Evolutionary conservation across 805 yeast species (phyloP), one percentile per base, ranked within the genome.

Genomic region (Zygotorulaspora danielsina): DNA sequence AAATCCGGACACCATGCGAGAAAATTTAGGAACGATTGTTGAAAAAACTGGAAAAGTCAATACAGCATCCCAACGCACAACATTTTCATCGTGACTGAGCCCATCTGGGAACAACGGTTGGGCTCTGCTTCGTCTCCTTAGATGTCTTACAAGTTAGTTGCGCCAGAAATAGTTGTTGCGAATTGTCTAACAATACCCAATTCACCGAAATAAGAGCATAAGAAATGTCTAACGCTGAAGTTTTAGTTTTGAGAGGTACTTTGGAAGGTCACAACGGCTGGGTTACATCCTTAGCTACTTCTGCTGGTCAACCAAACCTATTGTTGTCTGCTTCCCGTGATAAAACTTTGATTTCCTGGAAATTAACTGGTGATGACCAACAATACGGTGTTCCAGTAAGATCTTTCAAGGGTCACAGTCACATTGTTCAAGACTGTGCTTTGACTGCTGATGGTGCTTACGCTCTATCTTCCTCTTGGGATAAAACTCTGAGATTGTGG

Each of bases 401-500:
- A 75, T 86, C 97, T 59, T 81, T 93, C 72, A 84, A 78, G 69
- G 99, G 98, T 68, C 98, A 93, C 87, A 84, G 95, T 61, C 98
- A 93, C 88, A 90, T 93, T 66, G 96, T 93, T 59, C 89, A 88
- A 76, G 98, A 93, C 69, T 90, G 88, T 70, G 85, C 93, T 69
- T 84, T 93, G 75, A 86, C 97, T 54, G 88, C 94, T 67, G 98
- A 93, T 69, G 97, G 97, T 71, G 80, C 82, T 66, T 90, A 80
- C 78, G 97, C 97, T 66, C 76, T 93, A 70, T 93, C 98, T 53
- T 96, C 95, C 65, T 93, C 98, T 63, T 93, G 99, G 99, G 98
- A 93, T 73, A 87, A 84, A 79, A 89, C 98, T 67, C 78, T 94
- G 70, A 90, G 97, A 80, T 82, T 93, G 67, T 93, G 99, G 99